Base-by-base conservation (phyloP, 1,284 basidiomycete genomes). In the Puccinia horiana region DNA sequence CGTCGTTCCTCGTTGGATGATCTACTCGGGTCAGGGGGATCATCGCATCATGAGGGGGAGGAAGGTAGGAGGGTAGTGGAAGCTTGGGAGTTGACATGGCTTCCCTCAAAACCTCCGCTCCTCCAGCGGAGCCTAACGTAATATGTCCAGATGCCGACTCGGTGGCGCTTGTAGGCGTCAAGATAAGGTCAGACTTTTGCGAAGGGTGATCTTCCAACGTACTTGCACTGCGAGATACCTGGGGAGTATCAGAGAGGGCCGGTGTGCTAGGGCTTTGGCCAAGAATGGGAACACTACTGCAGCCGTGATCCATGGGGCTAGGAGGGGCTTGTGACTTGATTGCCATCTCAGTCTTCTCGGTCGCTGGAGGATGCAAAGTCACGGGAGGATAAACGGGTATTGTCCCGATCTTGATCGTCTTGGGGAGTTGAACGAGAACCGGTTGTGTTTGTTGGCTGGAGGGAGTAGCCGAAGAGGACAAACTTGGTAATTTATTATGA, bases 351-450 rank as follows among this genome's bases (percentile, higher is more conserved):
- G 8, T 29, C 52, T 56, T 74, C 52, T 74, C 44, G 26, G 26
- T 49, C 40, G 44, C 32, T 26, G 18, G 32, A 2, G 75, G 65
- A 12, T 77, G 54, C 29, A 37, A 23, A 35, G 32, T 32, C 35
- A 20, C 42, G 11, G 72, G 52, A 44, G 52, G 75, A 47, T 77
- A 77, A 42, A 77, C 75, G 42, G 75, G 75, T 47, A 77, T 77
- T 42, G 75, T 77, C 16, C 75, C 75, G 61, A 77, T 77, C 75
- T 77, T 77, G 58, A 77, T 63, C 35, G 75, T 29, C 40, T 44
- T 77, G 8, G 75, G 75, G 9, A 77, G 61, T 49, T 77, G 56
- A n/a, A 77, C 75, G 40, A 77, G 40, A 37, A 74, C 49, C 26
- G 72, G 47, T 12, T 74, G 6, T 12, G 44, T n/a, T n/a, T n/a